Base-by-base conservation (phyloP, 1,139 yeast species). In the Suhomyces guaymorum region DNA sequence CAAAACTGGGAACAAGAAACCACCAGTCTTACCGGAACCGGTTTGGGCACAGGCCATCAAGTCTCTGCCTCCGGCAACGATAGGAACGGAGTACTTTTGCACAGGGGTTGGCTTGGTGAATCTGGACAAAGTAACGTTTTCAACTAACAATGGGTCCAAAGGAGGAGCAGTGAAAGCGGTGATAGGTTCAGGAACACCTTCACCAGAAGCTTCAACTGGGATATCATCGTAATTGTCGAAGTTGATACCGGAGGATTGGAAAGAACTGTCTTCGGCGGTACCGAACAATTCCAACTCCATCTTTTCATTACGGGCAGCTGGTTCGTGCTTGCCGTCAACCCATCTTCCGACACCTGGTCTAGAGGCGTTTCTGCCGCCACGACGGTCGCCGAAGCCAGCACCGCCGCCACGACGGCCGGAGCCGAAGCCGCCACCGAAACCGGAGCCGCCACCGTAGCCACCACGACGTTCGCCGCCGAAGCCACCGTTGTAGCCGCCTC, bases 1-100 rank as follows among this genome's bases (percentile, higher is more conserved):
- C 96, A 62, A 92, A 90, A 46, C 83, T 47, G 98, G 98, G 56
- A 92, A 76, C 75, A 96, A 88, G 74, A 89, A 92, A 30, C 97
- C 85, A 53, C 92, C 75, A 45, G 98, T 92, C 75, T 92, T 92
- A 75, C 98, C 98, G 39, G 97, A 89, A 69, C 98, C 98, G 51
- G 98, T 92, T 50, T 96, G 83, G 40, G 98, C 97, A 63, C 92
- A 84, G 75, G 98, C 98, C 66, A 92, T 84, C 90, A 92, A 87
- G 65, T 92, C 97, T 70, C 97, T 85, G 72, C 98, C 98, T 54
- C 92, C 82, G 46, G 90, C 75, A 59, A 98, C 98, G 97, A 92
- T 92, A 45, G 98, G 98, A 97, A 97, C 92, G 70, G 97, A 98
- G 73, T 94, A 98, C 64, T 96, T 87, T 72, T 92, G 98, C 60